Percentiles rank a stretch among this genome's conserved stretches.
Evolutionary conservation across 1,284 basidiomycete species (phyloP).

Genomic region (Thecaphora thlaspeos): DNA sequence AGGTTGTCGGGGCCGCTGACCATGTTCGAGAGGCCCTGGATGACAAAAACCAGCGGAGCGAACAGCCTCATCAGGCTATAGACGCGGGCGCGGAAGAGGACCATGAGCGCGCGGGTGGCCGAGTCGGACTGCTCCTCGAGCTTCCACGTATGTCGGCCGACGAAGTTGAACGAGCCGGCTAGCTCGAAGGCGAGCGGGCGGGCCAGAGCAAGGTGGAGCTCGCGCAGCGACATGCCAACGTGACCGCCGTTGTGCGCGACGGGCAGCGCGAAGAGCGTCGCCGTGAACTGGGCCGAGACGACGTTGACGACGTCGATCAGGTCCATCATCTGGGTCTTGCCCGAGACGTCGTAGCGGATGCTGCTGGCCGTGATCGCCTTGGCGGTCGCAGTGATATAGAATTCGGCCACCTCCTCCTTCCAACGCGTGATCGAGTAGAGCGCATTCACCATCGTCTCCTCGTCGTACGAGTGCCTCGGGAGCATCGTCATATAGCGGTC

Average conservation of each 20-base stretch:
- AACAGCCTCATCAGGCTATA: conserved; percentile 25
- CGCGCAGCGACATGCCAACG: conserved; percentile 19
- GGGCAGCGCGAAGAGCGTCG: conserved; percentile 30
- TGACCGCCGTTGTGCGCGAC: conserved; percentile 17
- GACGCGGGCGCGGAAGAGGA: conserved; percentile 29
- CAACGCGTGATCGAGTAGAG: conserved; percentile 26
- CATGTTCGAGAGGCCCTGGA: conserved; percentile 30
- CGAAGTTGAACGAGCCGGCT: conserved; percentile 37
- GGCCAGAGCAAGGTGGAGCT: conserved; percentile 17
- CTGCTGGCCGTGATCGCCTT: conserved; percentile 12
- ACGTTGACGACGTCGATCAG: conserved; percentile 27
- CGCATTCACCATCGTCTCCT: conserved; percentile 20
- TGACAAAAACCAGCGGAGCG: conserved; percentile 18
- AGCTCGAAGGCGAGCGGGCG: conserved; percentile 35
- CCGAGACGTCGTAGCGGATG: conserved; percentile 8
- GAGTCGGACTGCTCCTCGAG: conserved; percentile 26
- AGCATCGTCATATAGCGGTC: conserved; percentile 19
- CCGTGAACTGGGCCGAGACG: conserved; percentile 30
- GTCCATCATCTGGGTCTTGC: conserved; percentile 22
- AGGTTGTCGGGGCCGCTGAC: conserved; percentile 37
- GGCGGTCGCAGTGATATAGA: conserved; percentile 16
- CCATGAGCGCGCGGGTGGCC: conserved; percentile 21
- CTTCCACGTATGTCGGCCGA: conserved; percentile 28
- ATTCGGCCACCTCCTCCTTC: conserved; percentile 20
- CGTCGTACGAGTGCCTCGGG: conserved; percentile 26